Percentiles rank a stretch among this genome's conserved stretches.
These are phyloP conservation scores for Monilinia fructicola DNA, from an alignment of 2,329 filamentous ascomycete genomes.

Conservation along the genomic window DNA sequence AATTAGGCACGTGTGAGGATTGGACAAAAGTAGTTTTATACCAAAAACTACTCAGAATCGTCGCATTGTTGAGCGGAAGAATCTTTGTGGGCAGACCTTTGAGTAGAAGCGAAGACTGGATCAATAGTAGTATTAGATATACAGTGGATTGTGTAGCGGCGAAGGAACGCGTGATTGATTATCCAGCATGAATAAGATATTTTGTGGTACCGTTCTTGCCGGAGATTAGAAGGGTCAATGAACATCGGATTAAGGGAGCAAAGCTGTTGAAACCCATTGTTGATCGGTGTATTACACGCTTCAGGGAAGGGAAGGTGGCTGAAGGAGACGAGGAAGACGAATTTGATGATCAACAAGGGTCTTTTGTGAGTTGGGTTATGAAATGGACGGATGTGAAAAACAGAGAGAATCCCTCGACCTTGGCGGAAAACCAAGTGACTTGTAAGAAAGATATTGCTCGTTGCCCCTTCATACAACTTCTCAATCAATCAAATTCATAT, in stretches of 20 bases:
- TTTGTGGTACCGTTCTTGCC: conserved; percentile 8
- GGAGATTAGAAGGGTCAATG: background rate
- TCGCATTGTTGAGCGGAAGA: conserved; percentile 11
- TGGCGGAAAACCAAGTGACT: background rate
- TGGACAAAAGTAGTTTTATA: conserved; percentile 3
- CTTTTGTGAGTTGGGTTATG: conserved; percentile 14
- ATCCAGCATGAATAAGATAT: background rate
- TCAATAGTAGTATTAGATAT: background rate
- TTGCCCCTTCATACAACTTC: background rate
- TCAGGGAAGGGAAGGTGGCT: background rate
- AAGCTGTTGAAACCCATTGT: conserved; percentile 7
- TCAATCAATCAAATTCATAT: background rate
- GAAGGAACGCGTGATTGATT: background rate
- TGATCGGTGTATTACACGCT: background rate
- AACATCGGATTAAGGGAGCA: background rate
- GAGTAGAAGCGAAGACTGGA: conserved; percentile 19
- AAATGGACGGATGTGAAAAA: conserved; percentile 17
- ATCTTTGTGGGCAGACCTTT: conserved; percentile 16
- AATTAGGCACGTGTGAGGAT: conserved; percentile 36
- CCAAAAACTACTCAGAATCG: background rate
- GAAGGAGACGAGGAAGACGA: background rate
- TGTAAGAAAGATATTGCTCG: background rate
- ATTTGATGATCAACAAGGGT: conserved; percentile 3
- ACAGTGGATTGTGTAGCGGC: background rate
- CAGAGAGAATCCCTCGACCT: background rate